phyloP scores from a whole-genome alignment of 2,329 filamentous ascomycete species.

The Ophiocordyceps unilateralis region DNA sequence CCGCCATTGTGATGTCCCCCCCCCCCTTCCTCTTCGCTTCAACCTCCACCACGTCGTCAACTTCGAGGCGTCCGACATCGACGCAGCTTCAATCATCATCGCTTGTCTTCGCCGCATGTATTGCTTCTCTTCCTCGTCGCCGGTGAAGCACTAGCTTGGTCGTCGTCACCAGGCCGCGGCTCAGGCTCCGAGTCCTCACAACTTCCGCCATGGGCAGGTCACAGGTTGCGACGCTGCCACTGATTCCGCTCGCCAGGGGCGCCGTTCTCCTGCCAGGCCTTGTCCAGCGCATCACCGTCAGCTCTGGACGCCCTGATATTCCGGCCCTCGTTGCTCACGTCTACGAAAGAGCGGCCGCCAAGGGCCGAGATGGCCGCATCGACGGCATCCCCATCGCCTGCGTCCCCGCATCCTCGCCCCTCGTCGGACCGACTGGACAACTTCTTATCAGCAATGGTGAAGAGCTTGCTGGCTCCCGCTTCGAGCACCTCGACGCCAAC shows the following conservation, averaged over 20 bases:
- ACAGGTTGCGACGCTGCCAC: constrained; percentile 39
- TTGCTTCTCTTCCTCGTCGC: background rate
- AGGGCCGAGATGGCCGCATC: constrained; percentile 44
- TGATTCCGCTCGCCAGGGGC: constrained; percentile 69
- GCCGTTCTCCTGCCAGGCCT: constrained; percentile 74
- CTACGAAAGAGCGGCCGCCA: constrained; percentile 57
- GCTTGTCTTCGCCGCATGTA: background rate
- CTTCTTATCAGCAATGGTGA: constrained; percentile 52
- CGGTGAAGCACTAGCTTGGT: background rate
- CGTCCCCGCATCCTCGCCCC: constrained; percentile 64
- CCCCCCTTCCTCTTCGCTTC: background rate
- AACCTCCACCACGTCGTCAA: background rate
- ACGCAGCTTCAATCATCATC: no score
- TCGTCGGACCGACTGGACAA: constrained; percentile 58
- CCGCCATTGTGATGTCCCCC: background rate
- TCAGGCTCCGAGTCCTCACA: background rate
- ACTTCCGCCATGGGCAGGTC: constrained; percentile 18
- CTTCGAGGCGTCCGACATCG: no score
- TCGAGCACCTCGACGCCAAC: constrained; percentile 35
- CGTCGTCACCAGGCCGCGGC: background rate
- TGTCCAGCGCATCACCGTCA: constrained; percentile 68
- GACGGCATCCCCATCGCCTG: constrained; percentile 67
- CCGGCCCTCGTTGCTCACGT: constrained; percentile 73
- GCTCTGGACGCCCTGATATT: constrained; percentile 66
- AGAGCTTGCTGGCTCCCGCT: constrained; percentile 24